Conservation (phyloP, 2,329 filamentous ascomycete species). For the Elsinoe ampelina region DNA sequence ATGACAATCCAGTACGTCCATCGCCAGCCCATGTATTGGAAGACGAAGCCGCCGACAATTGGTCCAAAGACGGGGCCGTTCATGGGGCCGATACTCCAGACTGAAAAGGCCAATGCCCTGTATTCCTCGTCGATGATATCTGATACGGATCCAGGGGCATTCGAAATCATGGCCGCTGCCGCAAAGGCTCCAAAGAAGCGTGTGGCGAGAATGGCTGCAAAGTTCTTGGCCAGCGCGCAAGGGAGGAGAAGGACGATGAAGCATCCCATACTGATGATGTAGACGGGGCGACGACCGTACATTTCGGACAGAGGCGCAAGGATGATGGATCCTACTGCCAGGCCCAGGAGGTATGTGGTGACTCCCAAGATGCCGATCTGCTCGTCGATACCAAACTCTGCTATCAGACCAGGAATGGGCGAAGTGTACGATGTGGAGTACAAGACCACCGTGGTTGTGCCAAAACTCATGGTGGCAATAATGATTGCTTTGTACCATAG, state of each 20-base stretch:
- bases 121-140: slow-evolving; percentile 76
- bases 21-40: slow-evolving; percentile 70
- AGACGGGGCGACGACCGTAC: slow-evolving; percentile 58
- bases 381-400: slow-evolving; percentile 53
- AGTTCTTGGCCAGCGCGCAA: slow-evolving; percentile 57
- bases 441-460: slow-evolving; percentile 48
- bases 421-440: slow-evolving; percentile 75
- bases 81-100: slow-evolving; percentile 77
- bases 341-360: slow-evolving; percentile 67
- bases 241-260: slow-evolving; percentile 65
- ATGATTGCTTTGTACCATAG: slow-evolving; percentile 48
- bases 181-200: slow-evolving; percentile 67
- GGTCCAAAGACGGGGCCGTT: slow-evolving; percentile 60
- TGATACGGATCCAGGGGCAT: slow-evolving; percentile 71
- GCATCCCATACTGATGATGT: slow-evolving; percentile 53
- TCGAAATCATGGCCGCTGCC: slow-evolving; percentile 71
- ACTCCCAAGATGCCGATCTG: slow-evolving; percentile 64
- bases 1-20: slow-evolving; percentile 44
- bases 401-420: slow-evolving; percentile 57
- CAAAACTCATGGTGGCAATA: slow-evolving; percentile 48
- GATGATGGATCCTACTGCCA: slow-evolving; percentile 62
- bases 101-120: slow-evolving; percentile 69
- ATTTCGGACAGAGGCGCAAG: slow-evolving; percentile 66
- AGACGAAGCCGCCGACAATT: slow-evolving; percentile 73
- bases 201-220: slow-evolving; percentile 59